Evolutionary conservation across 148 eudicot genomes (phyloP), one percentile per base, ranked within the genome.

Genomic region (Diospyros lotus): DNA sequence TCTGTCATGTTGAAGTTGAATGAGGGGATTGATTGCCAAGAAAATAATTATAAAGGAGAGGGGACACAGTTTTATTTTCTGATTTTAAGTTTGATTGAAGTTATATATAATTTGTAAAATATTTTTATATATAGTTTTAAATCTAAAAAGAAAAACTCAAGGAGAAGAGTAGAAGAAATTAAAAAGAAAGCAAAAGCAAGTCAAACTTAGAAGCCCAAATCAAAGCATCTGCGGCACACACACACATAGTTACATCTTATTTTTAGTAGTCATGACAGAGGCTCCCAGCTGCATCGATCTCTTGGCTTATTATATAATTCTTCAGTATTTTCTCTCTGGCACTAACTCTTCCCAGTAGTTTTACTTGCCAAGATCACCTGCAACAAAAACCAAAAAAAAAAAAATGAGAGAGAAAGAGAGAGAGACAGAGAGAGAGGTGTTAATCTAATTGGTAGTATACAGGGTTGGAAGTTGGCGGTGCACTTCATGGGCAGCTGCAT

Each of bases 401-500:
- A 48, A 4, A 48, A 15, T 39, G 18, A 38, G 38, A 9, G 54
- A 28, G 50, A 63, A 17, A 13, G 40, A 46, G 7, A 38, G 66
- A 39, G 58, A 46, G 7, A 38, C 61, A 39, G 58, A 59, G 67
- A 7, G 12, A 66, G 56, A 61, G 55, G 43, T 15, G 51, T 28
- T 28, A 28, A 28, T 28, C 0, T 28, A 28, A 28, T 28, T 28
- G 28, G 28, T 28, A 28, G 28, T 28, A 28, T 81, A 90, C 97
- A 94, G 80, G 97, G 97, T 58, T 87, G 90, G 48, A 94, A 94
- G 85, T 84, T 88, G 44, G 85, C 72, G 40, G 82, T 61, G 78
- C 98, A 94, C 82, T 91, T 94, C 5, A 86, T 88, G 3, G 98
- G 97, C n/a, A 94, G 91, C 85, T 87, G 91, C 87, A 90, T 62